A percentile compares a stretch with the other conserved stretches of the same genome.
phyloP scores from a whole-genome alignment of 192 early-diverging fungal genomes.

The Backusella tarrabulga region DNA sequence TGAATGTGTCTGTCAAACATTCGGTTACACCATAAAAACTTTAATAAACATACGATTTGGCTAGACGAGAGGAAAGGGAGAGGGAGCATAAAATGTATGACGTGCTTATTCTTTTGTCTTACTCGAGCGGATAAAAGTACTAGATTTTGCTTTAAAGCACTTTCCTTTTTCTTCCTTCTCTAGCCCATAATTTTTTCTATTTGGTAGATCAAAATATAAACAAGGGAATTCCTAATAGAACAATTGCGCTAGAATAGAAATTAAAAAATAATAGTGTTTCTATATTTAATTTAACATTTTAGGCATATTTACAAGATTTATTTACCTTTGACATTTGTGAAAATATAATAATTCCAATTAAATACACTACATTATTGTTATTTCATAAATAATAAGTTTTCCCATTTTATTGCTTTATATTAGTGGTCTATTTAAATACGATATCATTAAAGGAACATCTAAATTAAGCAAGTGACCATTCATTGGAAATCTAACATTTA shows the following conservation, averaged over 20 bases:
- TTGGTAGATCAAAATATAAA: conserved; percentile 1
- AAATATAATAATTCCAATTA: not conserved
- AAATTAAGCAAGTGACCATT: conserved; percentile 4
- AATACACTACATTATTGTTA: not conserved
- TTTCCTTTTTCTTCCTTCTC: not conserved
- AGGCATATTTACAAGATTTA: not conserved
- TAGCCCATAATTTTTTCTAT: not conserved
- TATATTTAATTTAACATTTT: not conserved
- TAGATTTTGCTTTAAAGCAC: not conserved
- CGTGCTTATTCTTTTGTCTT: not conserved
- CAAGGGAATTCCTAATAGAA: not conserved
- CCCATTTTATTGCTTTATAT: not conserved
- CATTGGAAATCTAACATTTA: conserved; percentile 3
- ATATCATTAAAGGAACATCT: not conserved
- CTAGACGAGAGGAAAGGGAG: not conserved
- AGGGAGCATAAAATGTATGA: not conserved
- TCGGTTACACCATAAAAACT: not conserved
- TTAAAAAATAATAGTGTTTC: not conserved
- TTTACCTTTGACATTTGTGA: not conserved
- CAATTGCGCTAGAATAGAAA: not conserved
- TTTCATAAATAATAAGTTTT: not conserved
- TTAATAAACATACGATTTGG: conserved; percentile 1
- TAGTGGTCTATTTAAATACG: conserved; percentile 1
- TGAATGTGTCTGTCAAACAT: conserved; percentile 7
- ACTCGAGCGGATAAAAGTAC: not conserved